Evolutionary conservation across 2,329 filamentous ascomycete species (phyloP), one percentile per base, ranked within the genome.

Genomic region (Stachybotrys elegans): DNA sequence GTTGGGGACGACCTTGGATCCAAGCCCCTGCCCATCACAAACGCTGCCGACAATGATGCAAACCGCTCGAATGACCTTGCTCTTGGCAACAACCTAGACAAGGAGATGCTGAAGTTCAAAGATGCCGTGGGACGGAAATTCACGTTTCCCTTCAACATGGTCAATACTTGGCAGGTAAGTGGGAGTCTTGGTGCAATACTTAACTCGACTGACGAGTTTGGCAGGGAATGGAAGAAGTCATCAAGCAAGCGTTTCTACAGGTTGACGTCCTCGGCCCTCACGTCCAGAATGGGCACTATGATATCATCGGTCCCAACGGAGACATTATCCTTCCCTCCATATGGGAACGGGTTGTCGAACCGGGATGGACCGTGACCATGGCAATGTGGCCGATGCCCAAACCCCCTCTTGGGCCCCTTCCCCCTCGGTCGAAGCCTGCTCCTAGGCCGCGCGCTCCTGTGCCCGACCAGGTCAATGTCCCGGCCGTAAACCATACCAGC

Each of bases 51-150:
- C n/a, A n/a, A n/a, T n/a, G n/a, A n/a, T n/a, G n/a, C n/a, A n/a
- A n/a, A n/a, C n/a, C n/a, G n/a, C n/a, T n/a, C n/a, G n/a, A n/a
- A n/a, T n/a, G n/a, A n/a, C n/a, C n/a, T n/a, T n/a, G n/a, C n/a
- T n/a, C n/a, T n/a, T n/a, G n/a, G n/a, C n/a, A 71, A 73, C 48
- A 68, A 64, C 51, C 76, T 76, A 48, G 78, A 83, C 31, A 86
- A 88, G 62, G 73, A 82, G 35, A 88, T 87, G 3, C 88, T 95
- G 62, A 84, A 84, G 53, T 95, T 95, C 70, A 94, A 94, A 66
- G 91, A 96, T 61, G 90, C 90, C 1, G 82, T 96, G 14, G 88
- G 88, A 22, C 79, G 91, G 52, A 95, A 94, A 64, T 96, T 94
- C 63, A 93, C 81, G 65, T 95, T 96, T 58, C 91, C 91, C 2